Evolutionary conservation across 805 yeast genomes (phyloP).

Genomic region (Naumovozyma castellii): DNA sequence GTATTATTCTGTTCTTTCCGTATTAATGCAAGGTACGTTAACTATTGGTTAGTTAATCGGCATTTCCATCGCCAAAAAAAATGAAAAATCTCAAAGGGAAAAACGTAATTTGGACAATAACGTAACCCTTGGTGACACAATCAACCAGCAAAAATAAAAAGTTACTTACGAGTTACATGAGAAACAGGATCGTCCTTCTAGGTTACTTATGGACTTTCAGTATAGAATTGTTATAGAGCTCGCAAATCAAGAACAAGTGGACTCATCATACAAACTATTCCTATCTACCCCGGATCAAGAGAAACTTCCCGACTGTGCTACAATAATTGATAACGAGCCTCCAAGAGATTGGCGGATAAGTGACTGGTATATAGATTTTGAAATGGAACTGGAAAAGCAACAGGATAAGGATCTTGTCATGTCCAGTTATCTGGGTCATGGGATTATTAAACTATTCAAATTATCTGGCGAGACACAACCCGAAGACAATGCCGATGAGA

Average conservation of each 20-base stretch:
- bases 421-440: constrained; percentile 62
- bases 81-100: no score
- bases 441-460: constrained; percentile 59
- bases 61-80: no score
- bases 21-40: neutral
- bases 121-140: no score
- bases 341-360: constrained; percentile 16
- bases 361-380: constrained; percentile 3
- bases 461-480: constrained; percentile 33
- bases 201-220: constrained; percentile 8
- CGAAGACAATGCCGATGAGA: constrained; percentile 7
- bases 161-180: no score
- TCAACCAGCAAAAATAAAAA: no score
- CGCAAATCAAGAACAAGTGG: constrained; percentile 6
- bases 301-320: neutral
- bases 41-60: neutral
- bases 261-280: constrained; percentile 8
- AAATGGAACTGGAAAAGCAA: neutral
- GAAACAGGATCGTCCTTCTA: no score
- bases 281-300: neutral
- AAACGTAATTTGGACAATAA: neutral
- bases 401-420: constrained; percentile 16
- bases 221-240: constrained; percentile 13
- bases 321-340: constrained; percentile 1
- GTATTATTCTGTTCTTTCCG: neutral